Evolutionary conservation across 164 flowering plant species (phyloP).

Genomic region (Piper longum): DNA sequence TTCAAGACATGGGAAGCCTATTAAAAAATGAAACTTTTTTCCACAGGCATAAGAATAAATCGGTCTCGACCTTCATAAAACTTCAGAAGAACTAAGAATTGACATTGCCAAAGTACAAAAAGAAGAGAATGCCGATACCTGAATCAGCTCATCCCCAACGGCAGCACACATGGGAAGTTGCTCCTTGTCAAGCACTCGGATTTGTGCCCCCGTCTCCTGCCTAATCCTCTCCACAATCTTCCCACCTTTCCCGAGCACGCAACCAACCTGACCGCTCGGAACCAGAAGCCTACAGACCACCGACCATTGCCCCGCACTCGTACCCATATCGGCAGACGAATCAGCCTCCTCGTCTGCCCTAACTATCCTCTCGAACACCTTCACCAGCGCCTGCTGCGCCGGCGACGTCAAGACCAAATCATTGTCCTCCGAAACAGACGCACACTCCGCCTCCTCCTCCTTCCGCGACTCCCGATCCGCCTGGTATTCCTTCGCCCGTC

Average conservation of each 20-base stretch:
- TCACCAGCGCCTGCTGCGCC: slow-evolving; percentile 19
- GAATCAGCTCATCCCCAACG: slow-evolving; percentile 32
- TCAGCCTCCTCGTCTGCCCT: slow-evolving; percentile 14
- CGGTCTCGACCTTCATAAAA: no score
- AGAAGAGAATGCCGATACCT: slow-evolving; percentile 16
- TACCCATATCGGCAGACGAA: neutral
- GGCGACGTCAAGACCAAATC: slow-evolving; percentile 9
- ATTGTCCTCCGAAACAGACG: neutral
- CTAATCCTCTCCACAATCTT: slow-evolving; percentile 24
- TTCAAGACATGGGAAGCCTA: neutral
- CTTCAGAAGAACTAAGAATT: no score
- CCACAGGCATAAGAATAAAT: no score
- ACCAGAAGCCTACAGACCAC: slow-evolving; percentile 24
- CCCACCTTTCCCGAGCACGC: slow-evolving; percentile 31
- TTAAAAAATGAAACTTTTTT: neutral
- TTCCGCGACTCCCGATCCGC: neutral
- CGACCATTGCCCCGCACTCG: neutral
- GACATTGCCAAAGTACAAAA: neutral
- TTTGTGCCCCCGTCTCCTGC: slow-evolving; percentile 22
- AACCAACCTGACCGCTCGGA: slow-evolving; percentile 19
- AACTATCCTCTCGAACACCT: slow-evolving; percentile 21
- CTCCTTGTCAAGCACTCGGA: slow-evolving; percentile 22
- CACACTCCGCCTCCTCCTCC: slow-evolving; percentile 5
- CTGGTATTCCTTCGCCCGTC: neutral
- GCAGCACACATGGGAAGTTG: slow-evolving; percentile 21